A percentile compares a stretch with the other conserved stretches of the same genome.
phyloP scores from a whole-genome alignment of 2,329 filamentous ascomycete genomes.

The Elsinoe batatas region DNA sequence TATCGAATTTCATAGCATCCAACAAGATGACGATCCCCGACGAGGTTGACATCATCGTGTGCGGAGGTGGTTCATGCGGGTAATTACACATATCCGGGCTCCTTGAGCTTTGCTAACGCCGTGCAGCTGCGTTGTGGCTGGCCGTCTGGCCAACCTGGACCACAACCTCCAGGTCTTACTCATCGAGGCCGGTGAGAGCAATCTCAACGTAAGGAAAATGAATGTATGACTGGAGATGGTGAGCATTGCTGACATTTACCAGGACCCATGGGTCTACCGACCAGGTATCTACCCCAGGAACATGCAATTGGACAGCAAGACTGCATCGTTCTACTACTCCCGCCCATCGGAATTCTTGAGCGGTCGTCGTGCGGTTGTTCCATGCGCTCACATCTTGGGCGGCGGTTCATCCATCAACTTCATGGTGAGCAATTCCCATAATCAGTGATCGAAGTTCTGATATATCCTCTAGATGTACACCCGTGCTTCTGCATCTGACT shows the following conservation, averaged over 20 bases:
- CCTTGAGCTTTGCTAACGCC: slow-evolving; percentile 20
- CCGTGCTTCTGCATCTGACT: slow-evolving; percentile 60
- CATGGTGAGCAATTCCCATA: slow-evolving; percentile 42
- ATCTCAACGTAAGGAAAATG: slow-evolving; percentile 46
- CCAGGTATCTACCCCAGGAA: slow-evolving; percentile 67
- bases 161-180: slow-evolving; percentile 61
- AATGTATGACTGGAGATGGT: neutral
- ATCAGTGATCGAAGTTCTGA: neutral
- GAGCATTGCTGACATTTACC: neutral
- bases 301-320: slow-evolving; percentile 73
- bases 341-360: slow-evolving; percentile 62
- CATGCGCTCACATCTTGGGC: slow-evolving; percentile 61
- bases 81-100: slow-evolving; percentile 25
- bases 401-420: slow-evolving; percentile 61
- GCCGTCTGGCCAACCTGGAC: slow-evolving; percentile 62
- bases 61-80: slow-evolving; percentile 62
- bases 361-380: slow-evolving; percentile 63
- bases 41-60: slow-evolving; percentile 73
- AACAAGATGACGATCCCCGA: slow-evolving; percentile 54
- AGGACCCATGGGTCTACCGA: slow-evolving; percentile 64
- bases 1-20: neutral
- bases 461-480: slow-evolving; percentile 53
- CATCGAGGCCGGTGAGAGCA: slow-evolving; percentile 62
- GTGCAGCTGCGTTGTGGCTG: slow-evolving; percentile 38
- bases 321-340: slow-evolving; percentile 72